Evolutionary conservation across 495 filamentous ascomycete genomes (phyloP), one percentile per base, ranked within the genome.

Genomic region (Podospora tetraspora): DNA sequence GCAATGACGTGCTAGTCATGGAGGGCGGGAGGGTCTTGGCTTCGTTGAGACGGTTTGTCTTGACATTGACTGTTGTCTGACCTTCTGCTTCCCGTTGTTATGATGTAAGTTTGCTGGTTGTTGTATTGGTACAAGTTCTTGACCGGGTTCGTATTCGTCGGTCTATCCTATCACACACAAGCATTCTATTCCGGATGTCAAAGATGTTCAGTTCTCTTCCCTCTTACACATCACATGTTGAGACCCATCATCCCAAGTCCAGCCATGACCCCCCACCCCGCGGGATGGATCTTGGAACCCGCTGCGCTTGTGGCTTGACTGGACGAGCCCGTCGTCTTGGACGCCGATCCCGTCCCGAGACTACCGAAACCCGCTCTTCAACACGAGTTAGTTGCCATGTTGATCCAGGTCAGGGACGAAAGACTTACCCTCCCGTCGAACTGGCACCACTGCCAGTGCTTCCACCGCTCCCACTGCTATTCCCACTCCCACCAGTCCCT

Each of bases 181-280:
- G 9, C 16, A 19, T 1, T 52, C 6, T 52, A 52, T 52, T n/a
- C 19, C 19, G 7, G 5, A 52, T n/a, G 43, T 52, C 19, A 9
- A n/a, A 52, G 43, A 8, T 52, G 1, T n/a, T n/a, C n/a, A n/a
- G 5, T 19, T 52, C 0, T 52, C 27, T 5, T 6, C 27, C 27
- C 5, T 27, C 27, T 27, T 6, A 52, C 7, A 12, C 3, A 23
- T 52, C 23, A 63, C 61, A 63, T 21, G 63, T 57, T 65, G 9
- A 65, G n/a, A 12, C 63, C 52, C 21, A 65, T 11, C 43, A 65
- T 58, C 52, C 63, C 63, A 29, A 65, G 22, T 13, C 63, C 63
- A 34, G 59, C 37, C 24, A 65, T 21, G 34, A 65, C 16, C 27
- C 37, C 52, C 63, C 63, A 65, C 8, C 23, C 22, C 29, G 16